These are phyloP conservation scores for Diutina sp. DNA, from an alignment of 1,139 yeast genomes.

Conservation along the genomic window DNA sequence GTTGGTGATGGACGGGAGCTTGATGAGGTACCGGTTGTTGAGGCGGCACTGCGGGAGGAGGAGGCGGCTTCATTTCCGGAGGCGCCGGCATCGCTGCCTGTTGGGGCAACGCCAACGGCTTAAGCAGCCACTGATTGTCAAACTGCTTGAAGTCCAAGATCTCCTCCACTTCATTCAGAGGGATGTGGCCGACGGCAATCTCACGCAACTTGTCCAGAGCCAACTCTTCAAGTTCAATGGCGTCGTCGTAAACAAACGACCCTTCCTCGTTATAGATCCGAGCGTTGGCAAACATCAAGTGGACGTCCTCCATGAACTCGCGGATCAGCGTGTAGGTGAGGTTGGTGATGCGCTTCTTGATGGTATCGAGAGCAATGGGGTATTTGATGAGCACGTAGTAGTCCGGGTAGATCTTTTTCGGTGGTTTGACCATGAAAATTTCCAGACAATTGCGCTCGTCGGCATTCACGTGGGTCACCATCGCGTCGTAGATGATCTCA, in stretches of 20 bases:
- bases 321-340: conserved; percentile 39
- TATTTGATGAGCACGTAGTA: conserved; percentile 66
- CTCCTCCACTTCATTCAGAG: conserved; percentile 16
- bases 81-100: neutral
- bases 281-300: conserved; percentile 74
- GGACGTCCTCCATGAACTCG: conserved; percentile 60
- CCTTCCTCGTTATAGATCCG: conserved; percentile 85
- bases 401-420: conserved; percentile 70
- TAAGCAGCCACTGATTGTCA: conserved; percentile 33
- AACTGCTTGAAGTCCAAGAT: conserved; percentile 35
- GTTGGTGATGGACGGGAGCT: neutral
- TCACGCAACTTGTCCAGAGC: conserved; percentile 23
- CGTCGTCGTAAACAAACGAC: conserved; percentile 70
- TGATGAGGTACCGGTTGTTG: conserved; percentile 1
- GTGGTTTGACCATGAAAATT: conserved; percentile 56
- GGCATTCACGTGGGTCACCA: conserved; percentile 31
- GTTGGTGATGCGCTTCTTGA: conserved; percentile 46
- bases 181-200: conserved; percentile 9
- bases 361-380: conserved; percentile 70
- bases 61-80: neutral
- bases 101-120: conserved; percentile 13
- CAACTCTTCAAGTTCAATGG: conserved; percentile 47
- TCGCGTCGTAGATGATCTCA: conserved; percentile 29
- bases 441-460: conserved; percentile 36
- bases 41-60: neutral